These are phyloP conservation scores for Eucalyptus erythrocorys DNA, from an alignment of 345 rosid genomes.

Conservation along the genomic window DNA sequence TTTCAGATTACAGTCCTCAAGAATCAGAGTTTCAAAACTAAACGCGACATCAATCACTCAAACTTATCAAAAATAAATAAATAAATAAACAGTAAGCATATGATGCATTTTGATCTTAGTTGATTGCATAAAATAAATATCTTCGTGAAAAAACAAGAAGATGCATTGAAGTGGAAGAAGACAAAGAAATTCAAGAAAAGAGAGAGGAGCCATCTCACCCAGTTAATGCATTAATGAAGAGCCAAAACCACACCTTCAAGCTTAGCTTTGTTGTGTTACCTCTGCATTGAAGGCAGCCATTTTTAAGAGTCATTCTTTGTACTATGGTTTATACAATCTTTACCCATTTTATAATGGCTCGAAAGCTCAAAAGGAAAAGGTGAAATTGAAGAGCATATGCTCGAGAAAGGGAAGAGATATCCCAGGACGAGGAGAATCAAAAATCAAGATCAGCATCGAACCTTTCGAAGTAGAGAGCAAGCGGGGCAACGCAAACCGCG, in stretches of 20 bases:
- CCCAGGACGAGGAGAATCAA: neutral
- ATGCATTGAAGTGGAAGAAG: neutral
- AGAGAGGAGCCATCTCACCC: conserved; percentile 15
- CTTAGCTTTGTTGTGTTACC: neutral
- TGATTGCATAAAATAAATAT: neutral
- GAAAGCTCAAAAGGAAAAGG: neutral
- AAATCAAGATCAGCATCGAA: neutral
- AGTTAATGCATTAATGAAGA: conserved; percentile 18
- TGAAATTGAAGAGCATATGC: neutral
- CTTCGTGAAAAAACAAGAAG: neutral
- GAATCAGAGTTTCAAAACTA: neutral
- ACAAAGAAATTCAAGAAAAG: neutral
- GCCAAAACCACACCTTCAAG: conserved; percentile 21
- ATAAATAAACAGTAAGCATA: neutral
- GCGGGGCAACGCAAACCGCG: conserved; percentile 28
- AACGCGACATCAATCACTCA: neutral
- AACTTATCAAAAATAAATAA: no score
- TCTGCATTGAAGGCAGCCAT: neutral
- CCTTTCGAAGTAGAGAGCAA: conserved; percentile 37
- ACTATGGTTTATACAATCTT: neutral
- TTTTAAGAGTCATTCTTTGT: neutral
- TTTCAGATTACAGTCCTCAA: neutral
- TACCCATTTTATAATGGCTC: neutral
- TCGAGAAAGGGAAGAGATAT: neutral
- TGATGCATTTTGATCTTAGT: neutral